Conservation (phyloP, 352 stramenopile species). For the Phytophthora litchii region DNA sequence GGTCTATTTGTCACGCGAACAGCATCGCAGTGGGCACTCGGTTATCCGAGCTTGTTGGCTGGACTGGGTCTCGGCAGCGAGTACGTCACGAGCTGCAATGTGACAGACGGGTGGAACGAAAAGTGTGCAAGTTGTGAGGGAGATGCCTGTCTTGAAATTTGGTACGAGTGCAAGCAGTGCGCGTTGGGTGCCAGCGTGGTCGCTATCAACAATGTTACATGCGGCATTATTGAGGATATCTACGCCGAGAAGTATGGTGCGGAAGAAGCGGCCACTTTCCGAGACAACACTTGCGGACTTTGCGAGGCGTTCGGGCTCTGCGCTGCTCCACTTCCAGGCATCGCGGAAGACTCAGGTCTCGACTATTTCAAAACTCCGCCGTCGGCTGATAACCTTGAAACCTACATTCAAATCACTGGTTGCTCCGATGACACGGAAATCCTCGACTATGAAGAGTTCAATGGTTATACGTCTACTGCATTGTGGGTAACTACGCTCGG, state of each 20-base stretch:
- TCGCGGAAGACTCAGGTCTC: constrained; percentile 57
- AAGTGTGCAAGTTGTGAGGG: constrained; percentile 50
- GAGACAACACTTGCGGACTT: constrained; percentile 42
- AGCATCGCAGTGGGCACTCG: constrained; percentile 65
- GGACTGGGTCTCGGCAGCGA: constrained; percentile 58
- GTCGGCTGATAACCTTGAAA: constrained; percentile 30
- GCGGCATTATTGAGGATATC: constrained; percentile 44
- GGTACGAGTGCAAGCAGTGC: constrained; percentile 48
- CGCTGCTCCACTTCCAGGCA: constrained; percentile 59
- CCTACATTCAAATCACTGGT: constrained; percentile 63
- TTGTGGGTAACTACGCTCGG: constrained; percentile 61
- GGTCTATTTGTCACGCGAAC: constrained; percentile 62
- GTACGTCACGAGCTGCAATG: constrained; percentile 56
- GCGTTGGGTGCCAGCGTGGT: constrained; percentile 37
- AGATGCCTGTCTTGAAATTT: constrained; percentile 42
- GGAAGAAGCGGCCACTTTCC: constrained; percentile 45
- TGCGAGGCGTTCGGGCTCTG: constrained; percentile 59
- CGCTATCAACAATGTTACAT: constrained; percentile 52
- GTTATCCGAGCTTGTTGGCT: constrained; percentile 73
- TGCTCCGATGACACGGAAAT: constrained; percentile 61
- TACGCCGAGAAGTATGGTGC: constrained; percentile 47
- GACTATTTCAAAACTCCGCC: constrained; percentile 50
- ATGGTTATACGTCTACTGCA: constrained; percentile 47
- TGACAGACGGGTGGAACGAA: constrained; percentile 35
- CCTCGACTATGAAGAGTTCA: constrained; percentile 64